Percentiles rank a stretch among this genome's conserved stretches.
Evolutionary conservation across 495 filamentous ascomycete genomes (phyloP).

Genomic region (Penicillium coprophilum): DNA sequence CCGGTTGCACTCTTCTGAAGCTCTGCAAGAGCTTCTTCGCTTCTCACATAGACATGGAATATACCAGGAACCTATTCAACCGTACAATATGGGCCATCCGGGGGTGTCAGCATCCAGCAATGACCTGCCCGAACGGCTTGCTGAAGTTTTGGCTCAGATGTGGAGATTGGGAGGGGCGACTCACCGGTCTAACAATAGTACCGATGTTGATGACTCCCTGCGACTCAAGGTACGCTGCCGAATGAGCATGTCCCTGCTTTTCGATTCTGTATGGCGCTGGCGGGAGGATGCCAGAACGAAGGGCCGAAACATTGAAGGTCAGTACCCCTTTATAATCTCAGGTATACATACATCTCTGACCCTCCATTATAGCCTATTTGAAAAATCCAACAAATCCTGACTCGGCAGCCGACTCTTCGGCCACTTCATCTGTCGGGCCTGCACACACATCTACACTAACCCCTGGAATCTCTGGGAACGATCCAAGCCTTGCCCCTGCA

Average conservation of each 20-base stretch:
- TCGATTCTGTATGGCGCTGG: constrained; percentile 93
- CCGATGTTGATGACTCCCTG: constrained; percentile 64
- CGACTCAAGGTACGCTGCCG: constrained; percentile 84
- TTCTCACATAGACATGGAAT: constrained; percentile 66
- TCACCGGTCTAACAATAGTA: constrained; percentile 27
- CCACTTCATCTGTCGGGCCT: constrained; percentile 54
- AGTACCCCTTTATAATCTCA: neutral
- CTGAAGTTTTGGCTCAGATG: constrained; percentile 88
- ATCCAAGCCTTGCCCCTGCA: constrained; percentile 51
- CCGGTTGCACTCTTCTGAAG: constrained; percentile 80
- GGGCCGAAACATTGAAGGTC: constrained; percentile 74
- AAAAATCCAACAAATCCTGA: constrained; percentile 88
- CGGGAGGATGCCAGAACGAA: constrained; percentile 80
- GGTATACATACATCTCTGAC: neutral
- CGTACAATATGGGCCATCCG: constrained; percentile 74
- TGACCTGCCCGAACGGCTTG: constrained; percentile 80
- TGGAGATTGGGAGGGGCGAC: constrained; percentile 72
- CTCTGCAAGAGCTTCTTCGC: constrained; percentile 80
- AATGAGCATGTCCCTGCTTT: constrained; percentile 91
- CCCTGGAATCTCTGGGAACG: constrained; percentile 37
- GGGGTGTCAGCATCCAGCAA: constrained; percentile 76
- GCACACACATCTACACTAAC: constrained; percentile 35
- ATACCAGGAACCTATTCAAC: constrained; percentile 74
- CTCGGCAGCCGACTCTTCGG: constrained; percentile 69
- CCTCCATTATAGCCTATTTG: constrained; percentile 55